A percentile compares a stretch with the other conserved stretches of the same genome.
These are phyloP conservation scores for Aspergillus egyptiacus DNA, from an alignment of 495 filamentous ascomycete genomes.

Conservation along the genomic window DNA sequence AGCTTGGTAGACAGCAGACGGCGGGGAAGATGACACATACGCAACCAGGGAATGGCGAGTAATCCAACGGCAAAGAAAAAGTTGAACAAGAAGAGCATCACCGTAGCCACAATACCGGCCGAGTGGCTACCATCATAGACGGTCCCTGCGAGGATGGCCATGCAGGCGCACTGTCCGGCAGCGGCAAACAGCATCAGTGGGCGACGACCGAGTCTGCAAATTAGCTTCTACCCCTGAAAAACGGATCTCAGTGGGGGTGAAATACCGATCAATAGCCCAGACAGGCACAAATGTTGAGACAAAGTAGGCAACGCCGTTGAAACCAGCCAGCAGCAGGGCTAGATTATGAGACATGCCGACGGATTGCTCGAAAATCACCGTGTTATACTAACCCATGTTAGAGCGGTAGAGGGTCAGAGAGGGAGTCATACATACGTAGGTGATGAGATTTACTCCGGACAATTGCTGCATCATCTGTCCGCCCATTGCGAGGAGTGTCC, in stretches of 20 bases:
- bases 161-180: constrained; percentile 46
- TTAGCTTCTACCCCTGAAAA: constrained; percentile 9
- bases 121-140: constrained; percentile 25
- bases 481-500: constrained; percentile 33
- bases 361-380: constrained; percentile 32
- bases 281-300: constrained; percentile 45
- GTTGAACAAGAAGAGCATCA: constrained; percentile 36
- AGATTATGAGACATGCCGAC: constrained; percentile 36
- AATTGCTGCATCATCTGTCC: constrained; percentile 44
- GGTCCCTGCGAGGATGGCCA: constrained; percentile 32
- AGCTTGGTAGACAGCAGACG: neutral
- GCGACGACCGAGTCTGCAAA: constrained; percentile 35
- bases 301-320: constrained; percentile 44
- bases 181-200: constrained; percentile 47
- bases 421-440: constrained; percentile 28
- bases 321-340: constrained; percentile 40
- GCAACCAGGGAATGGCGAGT: constrained; percentile 32
- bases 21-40: constrained; percentile 20
- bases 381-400: constrained; percentile 23
- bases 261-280: constrained; percentile 44
- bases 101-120: constrained; percentile 27
- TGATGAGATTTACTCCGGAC: constrained; percentile 42
- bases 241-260: neutral
- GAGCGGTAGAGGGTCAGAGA: neutral
- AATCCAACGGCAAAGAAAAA: constrained; percentile 33